phyloP scores from a whole-genome alignment of 2,329 filamentous ascomycete genomes.

The Venturia nashicola region DNA sequence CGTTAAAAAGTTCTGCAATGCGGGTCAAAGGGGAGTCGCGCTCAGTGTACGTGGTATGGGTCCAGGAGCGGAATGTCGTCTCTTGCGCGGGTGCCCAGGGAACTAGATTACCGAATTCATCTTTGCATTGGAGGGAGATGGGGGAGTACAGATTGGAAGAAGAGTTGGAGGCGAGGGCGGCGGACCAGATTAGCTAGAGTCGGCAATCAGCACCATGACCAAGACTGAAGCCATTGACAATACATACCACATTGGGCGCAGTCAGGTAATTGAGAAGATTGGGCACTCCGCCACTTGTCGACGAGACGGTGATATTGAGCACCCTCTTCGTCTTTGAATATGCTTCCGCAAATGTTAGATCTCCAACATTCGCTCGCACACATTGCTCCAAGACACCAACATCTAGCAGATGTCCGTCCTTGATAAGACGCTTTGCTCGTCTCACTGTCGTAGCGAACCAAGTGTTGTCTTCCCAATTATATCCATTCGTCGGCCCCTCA shows the following conservation, averaged over 20 bases:
- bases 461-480: conserved; percentile 15
- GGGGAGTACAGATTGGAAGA: conserved; percentile 54
- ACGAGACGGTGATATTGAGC: conserved; percentile 83
- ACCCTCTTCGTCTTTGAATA: conserved; percentile 75
- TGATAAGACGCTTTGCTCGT: conserved; percentile 55
- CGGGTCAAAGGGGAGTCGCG: conserved; percentile 41
- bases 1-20: conserved; percentile 75
- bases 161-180: conserved; percentile 64
- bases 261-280: conserved; percentile 86
- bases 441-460: conserved; percentile 48
- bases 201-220: conserved; percentile 5
- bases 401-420: conserved; percentile 75
- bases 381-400: conserved; percentile 71
- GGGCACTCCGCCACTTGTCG: conserved; percentile 63
- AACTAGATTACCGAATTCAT: conserved; percentile 57
- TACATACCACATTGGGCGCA: conserved; percentile 76
- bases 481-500: conserved; percentile 11
- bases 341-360: conserved; percentile 87
- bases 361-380: conserved; percentile 72
- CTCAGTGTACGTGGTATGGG: conserved; percentile 48
- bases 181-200: conserved; percentile 62
- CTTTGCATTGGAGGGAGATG: conserved; percentile 64
- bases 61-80: conserved; percentile 57
- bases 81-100: conserved; percentile 56
- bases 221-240: neutral